A percentile compares a stretch with the other conserved stretches of the same genome.
phyloP scores from a whole-genome alignment of 139 green algal genomes.

The Nannochloris sp. region DNA sequence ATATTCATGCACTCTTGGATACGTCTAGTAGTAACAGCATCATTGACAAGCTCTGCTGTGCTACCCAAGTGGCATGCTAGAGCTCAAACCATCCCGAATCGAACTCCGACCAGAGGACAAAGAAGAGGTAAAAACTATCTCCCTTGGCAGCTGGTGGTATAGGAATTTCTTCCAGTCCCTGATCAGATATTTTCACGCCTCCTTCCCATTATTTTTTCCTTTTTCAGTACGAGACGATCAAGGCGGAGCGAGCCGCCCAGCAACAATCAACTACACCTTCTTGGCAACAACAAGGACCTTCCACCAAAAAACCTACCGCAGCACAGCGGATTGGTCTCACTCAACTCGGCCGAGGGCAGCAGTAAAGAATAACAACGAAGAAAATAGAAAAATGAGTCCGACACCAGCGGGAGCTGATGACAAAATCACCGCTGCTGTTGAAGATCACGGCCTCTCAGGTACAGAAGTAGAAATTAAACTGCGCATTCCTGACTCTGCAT shows the following conservation, averaged over 20 bases:
- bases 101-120: slow-evolving; percentile 79
- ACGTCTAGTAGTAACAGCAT: too few relatives aligned
- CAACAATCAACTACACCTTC: too few relatives aligned
- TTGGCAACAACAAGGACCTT: background rate
- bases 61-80: slow-evolving; percentile 67
- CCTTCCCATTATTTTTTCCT: too few relatives aligned
- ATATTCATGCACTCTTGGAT: too few relatives aligned
- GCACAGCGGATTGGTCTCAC: background rate
- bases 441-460: background rate
- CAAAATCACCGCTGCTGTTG: slow-evolving; percentile 2
- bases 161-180: too few relatives aligned
- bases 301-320: background rate
- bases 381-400: background rate
- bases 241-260: too few relatives aligned
- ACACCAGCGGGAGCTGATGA: background rate
- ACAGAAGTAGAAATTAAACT: slow-evolving; percentile 92
- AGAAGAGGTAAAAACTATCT: slow-evolving; percentile 65
- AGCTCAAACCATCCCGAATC: slow-evolving; percentile 72
- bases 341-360: background rate
- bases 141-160: too few relatives aligned
- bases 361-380: background rate
- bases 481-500: slow-evolving; percentile 50
- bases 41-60: too few relatives aligned
- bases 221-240: too few relatives aligned
- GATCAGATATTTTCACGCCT: too few relatives aligned